phyloP scores from a whole-genome alignment of 805 yeast genomes.

The Starmerella stigmatis region DNA sequence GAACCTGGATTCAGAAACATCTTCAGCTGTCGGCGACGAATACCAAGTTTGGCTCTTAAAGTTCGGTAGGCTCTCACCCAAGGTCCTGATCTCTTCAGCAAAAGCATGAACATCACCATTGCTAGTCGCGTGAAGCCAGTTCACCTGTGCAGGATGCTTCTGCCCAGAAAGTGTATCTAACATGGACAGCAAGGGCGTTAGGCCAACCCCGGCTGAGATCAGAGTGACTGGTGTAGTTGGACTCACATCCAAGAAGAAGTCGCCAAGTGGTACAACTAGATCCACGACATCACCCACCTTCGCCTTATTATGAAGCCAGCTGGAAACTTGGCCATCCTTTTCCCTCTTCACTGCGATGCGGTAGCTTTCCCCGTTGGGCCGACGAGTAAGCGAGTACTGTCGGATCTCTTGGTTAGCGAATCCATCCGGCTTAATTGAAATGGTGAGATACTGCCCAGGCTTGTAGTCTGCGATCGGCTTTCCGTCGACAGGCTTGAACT shows the following conservation, averaged over 20 bases:
- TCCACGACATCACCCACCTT: conserved; percentile 44
- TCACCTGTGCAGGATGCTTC: not conserved
- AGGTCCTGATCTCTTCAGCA: not conserved
- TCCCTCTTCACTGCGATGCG: conserved; percentile 45
- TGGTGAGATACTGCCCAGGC: conserved; percentile 42
- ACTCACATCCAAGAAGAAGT: conserved; percentile 29
- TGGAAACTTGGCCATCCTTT: conserved; percentile 27
- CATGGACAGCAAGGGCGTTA: conserved; percentile 53
- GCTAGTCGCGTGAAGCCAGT: not conserved
- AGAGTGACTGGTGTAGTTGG: conserved; percentile 33
- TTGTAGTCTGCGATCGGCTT: conserved; percentile 24
- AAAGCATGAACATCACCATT: not conserved
- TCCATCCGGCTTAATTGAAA: conserved; percentile 32
- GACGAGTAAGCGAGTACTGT: conserved; percentile 48
- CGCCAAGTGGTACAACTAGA: conserved; percentile 53
- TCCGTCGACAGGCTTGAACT: conserved; percentile 40
- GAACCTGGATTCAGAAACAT: not conserved
- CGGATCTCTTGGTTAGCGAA: conserved; percentile 36
- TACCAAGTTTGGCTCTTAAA: not conserved
- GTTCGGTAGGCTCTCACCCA: not conserved
- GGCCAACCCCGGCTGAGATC: conserved; percentile 56
- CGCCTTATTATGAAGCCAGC: conserved; percentile 39
- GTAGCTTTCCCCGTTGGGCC: conserved; percentile 34
- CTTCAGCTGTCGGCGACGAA: not conserved
- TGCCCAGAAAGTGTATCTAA: conserved; percentile 17